phyloP scores from a whole-genome alignment of 2,329 filamentous ascomycete species.

The Pyrenochaeta sp. region DNA sequence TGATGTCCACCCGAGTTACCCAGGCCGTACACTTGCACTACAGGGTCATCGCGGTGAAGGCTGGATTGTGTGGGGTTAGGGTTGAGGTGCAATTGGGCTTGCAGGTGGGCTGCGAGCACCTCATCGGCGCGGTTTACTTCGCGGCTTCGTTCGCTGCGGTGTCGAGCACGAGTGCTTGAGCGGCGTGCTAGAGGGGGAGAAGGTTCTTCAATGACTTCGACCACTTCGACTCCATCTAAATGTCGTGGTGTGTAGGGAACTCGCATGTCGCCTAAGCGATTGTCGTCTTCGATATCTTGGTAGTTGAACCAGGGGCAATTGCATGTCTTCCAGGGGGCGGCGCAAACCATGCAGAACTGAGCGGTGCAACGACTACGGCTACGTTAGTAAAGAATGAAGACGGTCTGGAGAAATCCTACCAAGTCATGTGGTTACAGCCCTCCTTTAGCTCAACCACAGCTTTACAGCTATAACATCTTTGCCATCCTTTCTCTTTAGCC shows the following conservation, averaged over 20 bases:
- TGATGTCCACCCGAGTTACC: slow-evolving; percentile 65
- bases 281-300: slow-evolving; percentile 57
- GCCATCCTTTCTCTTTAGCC: slow-evolving; percentile 74
- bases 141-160: slow-evolving; percentile 42
- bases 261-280: slow-evolving; percentile 55
- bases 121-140: slow-evolving; percentile 58
- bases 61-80: slow-evolving; percentile 29
- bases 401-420: slow-evolving; percentile 61
- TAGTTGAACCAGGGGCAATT: slow-evolving; percentile 83
- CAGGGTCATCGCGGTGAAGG: slow-evolving; percentile 48
- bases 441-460: slow-evolving; percentile 79
- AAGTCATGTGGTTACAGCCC: slow-evolving; percentile 89
- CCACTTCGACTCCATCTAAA: slow-evolving; percentile 39
- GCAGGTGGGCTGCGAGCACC: slow-evolving; percentile 60
- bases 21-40: slow-evolving; percentile 57
- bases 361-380: slow-evolving; percentile 72
- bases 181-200: slow-evolving; percentile 34
- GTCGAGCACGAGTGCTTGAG: slow-evolving; percentile 34
- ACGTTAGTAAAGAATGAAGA: slow-evolving; percentile 20
- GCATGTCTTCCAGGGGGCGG: slow-evolving; percentile 81
- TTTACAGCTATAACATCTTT: slow-evolving; percentile 77
- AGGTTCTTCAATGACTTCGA: slow-evolving; percentile 36
- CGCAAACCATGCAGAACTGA: slow-evolving; percentile 89
- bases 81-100: slow-evolving; percentile 51
- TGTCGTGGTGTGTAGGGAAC: slow-evolving; percentile 36